A percentile compares a stretch with the other conserved stretches of the same genome.
Conservation (phyloP, 441 rosid species). For the Theobroma grandiflorum region DNA sequence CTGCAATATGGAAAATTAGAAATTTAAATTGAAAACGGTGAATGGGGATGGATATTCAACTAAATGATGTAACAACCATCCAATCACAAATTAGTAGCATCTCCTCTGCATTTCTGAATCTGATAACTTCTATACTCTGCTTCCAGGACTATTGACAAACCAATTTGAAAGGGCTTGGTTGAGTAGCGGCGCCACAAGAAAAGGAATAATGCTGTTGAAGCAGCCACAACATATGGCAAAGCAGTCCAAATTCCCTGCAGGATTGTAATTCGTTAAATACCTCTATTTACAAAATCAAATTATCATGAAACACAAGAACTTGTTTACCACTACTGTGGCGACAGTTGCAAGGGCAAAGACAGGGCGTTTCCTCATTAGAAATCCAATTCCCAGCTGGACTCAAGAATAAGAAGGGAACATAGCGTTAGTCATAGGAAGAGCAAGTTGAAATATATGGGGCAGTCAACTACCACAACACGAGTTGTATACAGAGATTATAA, state of each 20-base stretch:
- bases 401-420: slow-evolving; percentile 14
- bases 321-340: slow-evolving; percentile 77
- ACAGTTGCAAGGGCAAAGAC: slow-evolving; percentile 80
- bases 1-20: background rate
- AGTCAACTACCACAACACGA: background rate
- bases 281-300: background rate
- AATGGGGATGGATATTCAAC: slow-evolving; percentile 37
- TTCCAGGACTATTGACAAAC: background rate
- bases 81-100: background rate
- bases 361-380: slow-evolving; percentile 75
- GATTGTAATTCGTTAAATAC: slow-evolving; percentile 25
- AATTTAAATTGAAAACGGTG: background rate
- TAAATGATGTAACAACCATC: slow-evolving; percentile 31
- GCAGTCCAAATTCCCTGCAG: slow-evolving; percentile 84
- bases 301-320: background rate
- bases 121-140: background rate
- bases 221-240: slow-evolving; percentile 75
- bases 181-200: slow-evolving; percentile 50
- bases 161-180: slow-evolving; percentile 30
- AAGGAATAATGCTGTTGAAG: slow-evolving; percentile 69
- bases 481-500: background rate
- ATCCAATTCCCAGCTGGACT: slow-evolving; percentile 73
- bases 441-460: background rate
- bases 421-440: slow-evolving; percentile 24
- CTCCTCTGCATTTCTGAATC: background rate